A percentile compares a stretch with the other conserved stretches of the same genome.
phyloP scores from a whole-genome alignment of 2,329 filamentous ascomycete genomes.

The Rosellinia necatrix region DNA sequence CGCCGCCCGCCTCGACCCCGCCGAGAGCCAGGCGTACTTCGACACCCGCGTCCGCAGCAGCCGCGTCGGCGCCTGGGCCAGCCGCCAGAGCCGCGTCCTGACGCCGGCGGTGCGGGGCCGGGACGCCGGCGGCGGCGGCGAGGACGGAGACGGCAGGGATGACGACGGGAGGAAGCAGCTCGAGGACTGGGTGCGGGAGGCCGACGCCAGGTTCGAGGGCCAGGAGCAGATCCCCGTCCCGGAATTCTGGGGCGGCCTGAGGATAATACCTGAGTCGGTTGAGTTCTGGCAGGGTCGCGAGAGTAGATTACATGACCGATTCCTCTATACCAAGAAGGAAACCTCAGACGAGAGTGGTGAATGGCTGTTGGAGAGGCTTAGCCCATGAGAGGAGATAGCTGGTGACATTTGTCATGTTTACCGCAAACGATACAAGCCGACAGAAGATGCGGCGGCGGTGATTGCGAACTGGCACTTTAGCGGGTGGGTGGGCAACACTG shows the following conservation, averaged over 20 bases:
- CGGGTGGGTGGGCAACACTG: no score
- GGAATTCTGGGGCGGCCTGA: conserved; percentile 90
- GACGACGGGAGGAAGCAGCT: conserved; percentile 75
- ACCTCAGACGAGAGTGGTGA: conserved; percentile 46
- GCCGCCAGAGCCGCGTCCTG: conserved; percentile 81
- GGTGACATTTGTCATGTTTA: no score
- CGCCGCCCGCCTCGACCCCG: conserved; percentile 66
- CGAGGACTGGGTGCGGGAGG: conserved; percentile 76
- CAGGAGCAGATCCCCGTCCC: conserved; percentile 84
- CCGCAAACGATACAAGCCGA: no score
- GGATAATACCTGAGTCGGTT: conserved; percentile 81
- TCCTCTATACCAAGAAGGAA: conserved; percentile 74
- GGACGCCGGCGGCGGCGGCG: conserved; percentile 5
- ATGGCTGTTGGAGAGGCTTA: conserved; percentile 75
- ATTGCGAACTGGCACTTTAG: no score
- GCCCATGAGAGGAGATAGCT: conserved; percentile 69
- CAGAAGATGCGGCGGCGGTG: no score
- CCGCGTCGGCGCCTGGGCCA: conserved; percentile 91
- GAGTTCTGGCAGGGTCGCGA: conserved; percentile 97
- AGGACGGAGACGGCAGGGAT: conserved; percentile 41
- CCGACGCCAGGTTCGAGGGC: conserved; percentile 75
- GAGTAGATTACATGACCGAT: conserved; percentile 91
- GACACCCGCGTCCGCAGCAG: conserved; percentile 76
- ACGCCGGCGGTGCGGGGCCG: conserved; percentile 41
- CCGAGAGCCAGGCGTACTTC: conserved; percentile 74